Evolutionary conservation across 768 basidiomycete species (phyloP).

Genomic region (Trametes sanguinea): DNA sequence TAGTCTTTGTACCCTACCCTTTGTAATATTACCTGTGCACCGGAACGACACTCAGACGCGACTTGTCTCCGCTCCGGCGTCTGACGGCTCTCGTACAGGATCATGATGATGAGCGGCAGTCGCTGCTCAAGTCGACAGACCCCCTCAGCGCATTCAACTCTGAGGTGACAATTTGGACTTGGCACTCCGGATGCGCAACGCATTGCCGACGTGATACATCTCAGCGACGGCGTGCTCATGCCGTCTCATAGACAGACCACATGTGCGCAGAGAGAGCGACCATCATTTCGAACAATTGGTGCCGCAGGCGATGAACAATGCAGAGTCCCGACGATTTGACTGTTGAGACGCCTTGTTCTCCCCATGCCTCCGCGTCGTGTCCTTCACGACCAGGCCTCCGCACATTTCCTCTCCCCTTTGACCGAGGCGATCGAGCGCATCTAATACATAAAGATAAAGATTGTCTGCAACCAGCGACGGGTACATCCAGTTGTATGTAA

Average conservation of each 20-base stretch:
- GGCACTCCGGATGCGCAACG: too few species aligned
- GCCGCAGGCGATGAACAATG: neutral
- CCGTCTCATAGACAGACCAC: neutral
- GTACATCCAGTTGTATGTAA: conserved; percentile 9
- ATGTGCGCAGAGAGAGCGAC: neutral
- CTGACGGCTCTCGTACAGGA: too few species aligned
- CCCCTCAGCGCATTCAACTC: too few species aligned
- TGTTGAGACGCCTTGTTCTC: too few species aligned
- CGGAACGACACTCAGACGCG: too few species aligned
- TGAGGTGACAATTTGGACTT: too few species aligned
- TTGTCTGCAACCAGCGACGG: conserved; percentile 14
- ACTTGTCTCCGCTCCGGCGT: too few species aligned
- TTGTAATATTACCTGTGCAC: neutral
- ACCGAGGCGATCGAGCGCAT: neutral
- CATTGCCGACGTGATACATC: too few species aligned
- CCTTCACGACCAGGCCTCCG: neutral
- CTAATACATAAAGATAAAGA: conserved; percentile 21
- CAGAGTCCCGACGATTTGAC: too few species aligned
- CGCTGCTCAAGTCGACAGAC: too few species aligned
- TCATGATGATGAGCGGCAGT: too few species aligned
- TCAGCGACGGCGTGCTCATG: neutral
- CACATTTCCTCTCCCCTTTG: neutral
- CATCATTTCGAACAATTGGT: neutral
- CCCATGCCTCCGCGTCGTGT: neutral
- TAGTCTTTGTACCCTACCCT: neutral